Conservation (phyloP, 345 rosid species). For the Kernera saxatilis region DNA sequence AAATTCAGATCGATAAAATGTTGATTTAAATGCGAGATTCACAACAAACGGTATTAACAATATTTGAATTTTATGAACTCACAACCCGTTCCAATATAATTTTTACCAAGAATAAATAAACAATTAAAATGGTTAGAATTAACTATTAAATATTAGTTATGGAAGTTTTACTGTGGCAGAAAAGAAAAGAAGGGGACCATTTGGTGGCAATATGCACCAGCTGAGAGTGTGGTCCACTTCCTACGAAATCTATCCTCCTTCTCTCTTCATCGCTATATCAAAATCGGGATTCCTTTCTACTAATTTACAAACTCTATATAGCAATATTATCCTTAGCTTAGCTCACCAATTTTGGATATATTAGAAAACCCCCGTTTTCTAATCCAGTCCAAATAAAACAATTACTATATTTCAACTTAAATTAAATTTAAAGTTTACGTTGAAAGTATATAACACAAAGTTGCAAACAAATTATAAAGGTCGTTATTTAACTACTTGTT, state of each 20-base stretch:
- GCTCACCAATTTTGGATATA: slow-evolving; percentile 5
- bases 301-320: background rate
- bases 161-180: background rate
- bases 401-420: background rate
- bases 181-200: slow-evolving; percentile 25
- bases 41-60: background rate
- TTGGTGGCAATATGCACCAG: slow-evolving; percentile 18
- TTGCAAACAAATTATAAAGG: background rate
- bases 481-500: background rate
- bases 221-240: slow-evolving; percentile 27
- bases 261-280: slow-evolving; percentile 14
- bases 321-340: slow-evolving; percentile 1
- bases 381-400: background rate
- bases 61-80: background rate
- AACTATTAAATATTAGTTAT: background rate
- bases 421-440: background rate
- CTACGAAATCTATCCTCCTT: slow-evolving; percentile 3
- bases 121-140: background rate
- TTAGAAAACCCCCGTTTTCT: background rate
- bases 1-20: background rate
- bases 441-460: too few relatives aligned
- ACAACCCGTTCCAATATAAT: background rate
- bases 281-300: slow-evolving; percentile 5
- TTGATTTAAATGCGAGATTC: background rate
- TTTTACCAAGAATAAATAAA: background rate